Base-by-base conservation (phyloP, 2,329 filamentous ascomycete species). In the Pestalotiopsis fici region DNA sequence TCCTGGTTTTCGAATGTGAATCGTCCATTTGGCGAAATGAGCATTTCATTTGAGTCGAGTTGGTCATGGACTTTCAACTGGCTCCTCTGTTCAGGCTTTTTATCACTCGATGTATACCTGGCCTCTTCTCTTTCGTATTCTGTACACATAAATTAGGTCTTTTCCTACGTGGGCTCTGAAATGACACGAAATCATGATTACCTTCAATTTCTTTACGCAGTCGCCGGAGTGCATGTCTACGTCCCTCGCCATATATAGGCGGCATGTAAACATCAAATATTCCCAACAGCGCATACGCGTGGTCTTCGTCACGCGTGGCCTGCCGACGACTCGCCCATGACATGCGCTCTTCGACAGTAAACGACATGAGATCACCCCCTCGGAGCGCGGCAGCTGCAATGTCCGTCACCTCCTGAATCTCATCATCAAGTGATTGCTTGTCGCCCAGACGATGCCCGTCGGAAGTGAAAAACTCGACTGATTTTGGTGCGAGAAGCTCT, bases 381-480 rank as follows among this genome's bases (percentile, higher is more conserved):
- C 54, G 67, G 37, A 78, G 72, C 4, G 69, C 71, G 11, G 27
- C 13, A 23, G 67, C n/a, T 15, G 69, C 56, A 35, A 77, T 75
- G 0, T 64, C 65, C 11, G 74, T 78, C 2, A 74, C 69, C 13
- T 72, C 60, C 59, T 73, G 67, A 43, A 77, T 71, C 11, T 66
- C 35, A 21, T 68, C 28, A 59, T 69, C 67, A 15, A 76, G 69
- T 23, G 68, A 69, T 25, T 11, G 64, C 64, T 76, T 77, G 56
- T 71, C 66, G 25, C 76, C 75, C 11, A 78, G 67, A 3, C 55
- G 61, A 13, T 25, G 31, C 18, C 71, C 62, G 2, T 74, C 71
- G 7, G 59, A 23, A 9, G 69, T 64, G 54, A 73, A 78, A 69
- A 78, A 78, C 31, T 73, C 72, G 37, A 78, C 72, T 4, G 55